Evolutionary conservation across 345 rosid genomes (phyloP).

Genomic region (Arabidopsis suecica): DNA sequence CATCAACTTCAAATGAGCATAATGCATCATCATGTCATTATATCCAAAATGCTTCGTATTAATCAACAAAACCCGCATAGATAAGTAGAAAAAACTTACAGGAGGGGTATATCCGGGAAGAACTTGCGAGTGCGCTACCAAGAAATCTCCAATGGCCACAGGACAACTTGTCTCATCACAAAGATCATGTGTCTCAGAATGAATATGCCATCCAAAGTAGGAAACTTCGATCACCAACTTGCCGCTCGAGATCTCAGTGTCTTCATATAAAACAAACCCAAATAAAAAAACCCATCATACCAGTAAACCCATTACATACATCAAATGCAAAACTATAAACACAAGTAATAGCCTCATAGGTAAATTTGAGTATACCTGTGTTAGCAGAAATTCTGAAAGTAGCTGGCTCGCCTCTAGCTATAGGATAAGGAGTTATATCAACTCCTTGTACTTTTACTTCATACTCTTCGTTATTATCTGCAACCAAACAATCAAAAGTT

Average conservation of each 20-base stretch:
- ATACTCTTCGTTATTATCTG: constrained; percentile 65
- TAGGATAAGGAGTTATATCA: constrained; percentile 70
- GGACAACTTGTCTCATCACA: constrained; percentile 85
- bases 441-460: constrained; percentile 66
- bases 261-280: constrained; percentile 45
- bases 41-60: neutral
- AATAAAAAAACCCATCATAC: neutral
- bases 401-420: constrained; percentile 58
- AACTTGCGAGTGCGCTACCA: constrained; percentile 82
- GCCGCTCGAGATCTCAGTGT: constrained; percentile 61
- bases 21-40: constrained; percentile 4
- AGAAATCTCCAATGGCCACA: constrained; percentile 75
- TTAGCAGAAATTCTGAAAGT: constrained; percentile 74
- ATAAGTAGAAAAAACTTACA: constrained; percentile 53
- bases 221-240: constrained; percentile 81
- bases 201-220: constrained; percentile 84
- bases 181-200: constrained; percentile 82
- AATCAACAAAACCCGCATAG: neutral
- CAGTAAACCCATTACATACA: too few species aligned
- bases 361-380: constrained; percentile 49
- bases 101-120: constrained; percentile 90
- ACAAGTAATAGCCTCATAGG: neutral
- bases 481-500: constrained; percentile 18
- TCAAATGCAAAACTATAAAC: neutral
- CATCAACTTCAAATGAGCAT: constrained; percentile 9